phyloP scores from a whole-genome alignment of 2,329 filamentous ascomycete species.

The Ambrosiella beaveri region DNA sequence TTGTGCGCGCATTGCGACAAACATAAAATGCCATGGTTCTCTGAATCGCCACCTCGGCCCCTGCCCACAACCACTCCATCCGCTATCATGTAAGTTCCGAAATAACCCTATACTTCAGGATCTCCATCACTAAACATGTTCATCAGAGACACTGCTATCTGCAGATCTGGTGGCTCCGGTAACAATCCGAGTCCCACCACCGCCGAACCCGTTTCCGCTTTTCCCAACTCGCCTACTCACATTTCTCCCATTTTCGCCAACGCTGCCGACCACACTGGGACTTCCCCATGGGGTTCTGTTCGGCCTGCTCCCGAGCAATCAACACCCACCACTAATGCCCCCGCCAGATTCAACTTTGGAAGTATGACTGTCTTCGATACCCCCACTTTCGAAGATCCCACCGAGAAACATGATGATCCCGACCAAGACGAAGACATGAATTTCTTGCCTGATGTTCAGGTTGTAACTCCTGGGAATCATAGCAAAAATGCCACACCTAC shows the following conservation, averaged over 20 bases:
- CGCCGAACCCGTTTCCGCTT: background rate
- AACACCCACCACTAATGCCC: background rate
- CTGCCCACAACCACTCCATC: background rate
- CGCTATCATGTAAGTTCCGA: background rate
- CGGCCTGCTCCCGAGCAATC: no score
- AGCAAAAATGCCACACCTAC: background rate
- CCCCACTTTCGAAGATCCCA: background rate
- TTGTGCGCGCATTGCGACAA: no score
- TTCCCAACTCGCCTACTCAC: background rate
- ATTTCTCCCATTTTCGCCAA: background rate
- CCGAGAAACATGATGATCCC: background rate
- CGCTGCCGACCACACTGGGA: background rate
- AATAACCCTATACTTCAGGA: background rate
- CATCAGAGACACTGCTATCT: background rate
- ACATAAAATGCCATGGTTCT: no score
- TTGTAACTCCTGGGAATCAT: background rate
- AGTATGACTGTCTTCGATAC: background rate
- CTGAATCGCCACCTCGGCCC: no score
- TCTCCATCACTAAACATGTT: background rate
- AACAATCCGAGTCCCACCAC: background rate
- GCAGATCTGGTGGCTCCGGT: background rate
- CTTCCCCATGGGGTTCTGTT: no score
- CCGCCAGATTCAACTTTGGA: background rate
- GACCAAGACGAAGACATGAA: background rate
- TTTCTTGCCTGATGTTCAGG: background rate